These are phyloP conservation scores for Hortiboletus flavorubellus DNA, from an alignment of 768 basidiomycete genomes.

Conservation along the genomic window DNA sequence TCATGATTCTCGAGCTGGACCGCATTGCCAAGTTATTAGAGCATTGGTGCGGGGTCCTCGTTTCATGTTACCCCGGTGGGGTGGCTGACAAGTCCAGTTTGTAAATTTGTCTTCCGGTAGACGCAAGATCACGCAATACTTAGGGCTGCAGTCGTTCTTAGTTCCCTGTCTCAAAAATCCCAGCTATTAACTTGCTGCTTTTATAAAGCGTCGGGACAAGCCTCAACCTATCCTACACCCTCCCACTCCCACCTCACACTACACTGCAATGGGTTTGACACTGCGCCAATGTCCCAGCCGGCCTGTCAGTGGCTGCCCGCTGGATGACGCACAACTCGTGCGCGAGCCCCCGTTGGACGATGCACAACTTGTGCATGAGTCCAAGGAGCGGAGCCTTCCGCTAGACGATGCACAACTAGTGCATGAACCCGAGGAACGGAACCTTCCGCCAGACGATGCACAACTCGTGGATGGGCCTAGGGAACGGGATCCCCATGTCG, in stretches of 20 bases:
- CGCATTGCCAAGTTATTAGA: background rate
- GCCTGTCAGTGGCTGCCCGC: background rate
- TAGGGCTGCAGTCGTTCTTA: background rate
- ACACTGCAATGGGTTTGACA: constrained; percentile 19
- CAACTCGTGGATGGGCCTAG: background rate
- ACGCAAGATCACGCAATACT: constrained; percentile 35
- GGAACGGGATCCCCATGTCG: constrained; percentile 48
- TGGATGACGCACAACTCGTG: background rate
- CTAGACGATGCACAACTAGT: background rate
- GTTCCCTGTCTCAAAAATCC: background rate
- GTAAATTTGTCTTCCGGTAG: constrained; percentile 7
- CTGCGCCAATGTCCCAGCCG: constrained; percentile 1
- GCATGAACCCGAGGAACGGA: background rate
- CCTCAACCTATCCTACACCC: background rate
- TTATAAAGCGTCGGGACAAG: constrained; percentile 5
- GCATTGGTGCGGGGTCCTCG: background rate
- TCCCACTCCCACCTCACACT: background rate
- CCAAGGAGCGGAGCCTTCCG: background rate
- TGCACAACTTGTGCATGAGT: background rate
- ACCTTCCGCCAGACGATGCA: background rate
- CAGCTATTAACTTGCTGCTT: background rate
- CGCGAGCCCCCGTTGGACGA: background rate
- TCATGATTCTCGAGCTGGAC: background rate
- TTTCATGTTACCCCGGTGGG: background rate
- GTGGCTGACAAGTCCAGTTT: background rate